These are phyloP conservation scores for Sarocladium kiliense DNA, from an alignment of 2,329 filamentous ascomycete genomes.

Conservation along the genomic window DNA sequence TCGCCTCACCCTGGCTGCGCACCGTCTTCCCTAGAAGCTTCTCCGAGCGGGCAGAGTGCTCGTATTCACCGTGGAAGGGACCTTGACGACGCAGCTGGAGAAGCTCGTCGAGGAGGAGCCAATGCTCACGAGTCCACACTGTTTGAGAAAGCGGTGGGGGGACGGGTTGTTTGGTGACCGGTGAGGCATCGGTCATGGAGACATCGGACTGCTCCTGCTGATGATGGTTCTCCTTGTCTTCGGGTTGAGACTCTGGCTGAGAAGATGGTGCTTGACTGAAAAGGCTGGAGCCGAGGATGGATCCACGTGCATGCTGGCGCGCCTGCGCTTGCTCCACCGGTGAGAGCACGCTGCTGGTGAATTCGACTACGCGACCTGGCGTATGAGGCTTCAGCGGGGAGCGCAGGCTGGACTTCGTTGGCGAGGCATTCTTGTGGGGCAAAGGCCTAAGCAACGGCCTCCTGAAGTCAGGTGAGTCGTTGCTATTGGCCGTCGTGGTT, in stretches of 20 bases:
- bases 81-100: slow-evolving; percentile 42
- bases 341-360: slow-evolving; percentile 45
- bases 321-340: slow-evolving; percentile 35
- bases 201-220: slow-evolving; percentile 17
- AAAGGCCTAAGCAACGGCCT: slow-evolving; percentile 36
- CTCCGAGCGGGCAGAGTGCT: slow-evolving; percentile 19
- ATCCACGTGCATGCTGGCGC: slow-evolving; percentile 20
- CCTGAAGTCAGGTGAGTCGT: slow-evolving; percentile 24
- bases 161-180: slow-evolving; percentile 10
- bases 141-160: slow-evolving; percentile 27
- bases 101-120: slow-evolving; percentile 47
- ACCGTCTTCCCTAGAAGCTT: slow-evolving; percentile 41
- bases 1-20: slow-evolving; percentile 36
- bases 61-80: slow-evolving; percentile 25
- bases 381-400: slow-evolving; percentile 54
- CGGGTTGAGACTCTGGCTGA: not conserved
- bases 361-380: slow-evolving; percentile 54
- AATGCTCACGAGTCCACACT: slow-evolving; percentile 46
- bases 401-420: slow-evolving; percentile 51
- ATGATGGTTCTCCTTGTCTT: slow-evolving; percentile 26
- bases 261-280: slow-evolving; percentile 4
- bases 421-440: slow-evolving; percentile 47
- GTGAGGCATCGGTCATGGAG: slow-evolving; percentile 23
- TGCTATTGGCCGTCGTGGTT: slow-evolving; percentile 28
- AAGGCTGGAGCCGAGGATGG: slow-evolving; percentile 17